A percentile compares a stretch with the other conserved stretches of the same genome.
These are phyloP conservation scores for Eucommia ulmoides DNA, from an alignment of 257 asterid species.

Conservation along the genomic window DNA sequence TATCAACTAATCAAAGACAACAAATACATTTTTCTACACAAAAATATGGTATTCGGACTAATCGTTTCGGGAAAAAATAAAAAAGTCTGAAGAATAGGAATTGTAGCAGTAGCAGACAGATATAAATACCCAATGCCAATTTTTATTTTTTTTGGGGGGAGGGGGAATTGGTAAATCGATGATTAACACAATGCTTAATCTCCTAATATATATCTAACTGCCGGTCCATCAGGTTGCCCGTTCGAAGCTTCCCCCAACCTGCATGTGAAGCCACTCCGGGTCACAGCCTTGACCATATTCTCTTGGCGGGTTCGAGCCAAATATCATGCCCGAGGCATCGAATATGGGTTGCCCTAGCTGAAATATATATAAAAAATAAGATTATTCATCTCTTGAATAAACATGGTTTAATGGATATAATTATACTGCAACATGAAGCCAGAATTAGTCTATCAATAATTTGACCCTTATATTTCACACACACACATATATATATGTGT, in stretches of 20 bases:
- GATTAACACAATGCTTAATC: background rate
- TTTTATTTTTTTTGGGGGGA: no score
- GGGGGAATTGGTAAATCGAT: background rate
- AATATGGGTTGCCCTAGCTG: conserved; percentile 45
- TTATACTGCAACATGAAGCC: background rate
- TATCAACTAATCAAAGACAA: no score
- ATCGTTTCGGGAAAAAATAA: no score
- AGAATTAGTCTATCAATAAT: background rate
- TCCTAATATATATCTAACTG: background rate
- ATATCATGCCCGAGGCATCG: conserved; percentile 51
- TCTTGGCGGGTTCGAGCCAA: conserved; percentile 46
- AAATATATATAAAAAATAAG: conserved; percentile 1
- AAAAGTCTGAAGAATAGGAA: background rate
- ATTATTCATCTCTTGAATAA: background rate
- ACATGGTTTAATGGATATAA: background rate
- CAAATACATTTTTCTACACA: background rate
- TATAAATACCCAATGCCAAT: background rate
- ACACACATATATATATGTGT: no score
- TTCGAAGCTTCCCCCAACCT: conserved; percentile 50
- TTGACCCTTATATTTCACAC: background rate
- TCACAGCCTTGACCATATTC: conserved; percentile 50
- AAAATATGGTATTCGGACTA: background rate
- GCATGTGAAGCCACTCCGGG: conserved; percentile 85
- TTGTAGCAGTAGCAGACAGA: background rate
- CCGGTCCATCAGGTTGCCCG: conserved; percentile 28